A percentile compares a stretch with the other conserved stretches of the same genome.
Evolutionary conservation across 768 basidiomycete species (phyloP).

Genomic region (Mycena galopus): DNA sequence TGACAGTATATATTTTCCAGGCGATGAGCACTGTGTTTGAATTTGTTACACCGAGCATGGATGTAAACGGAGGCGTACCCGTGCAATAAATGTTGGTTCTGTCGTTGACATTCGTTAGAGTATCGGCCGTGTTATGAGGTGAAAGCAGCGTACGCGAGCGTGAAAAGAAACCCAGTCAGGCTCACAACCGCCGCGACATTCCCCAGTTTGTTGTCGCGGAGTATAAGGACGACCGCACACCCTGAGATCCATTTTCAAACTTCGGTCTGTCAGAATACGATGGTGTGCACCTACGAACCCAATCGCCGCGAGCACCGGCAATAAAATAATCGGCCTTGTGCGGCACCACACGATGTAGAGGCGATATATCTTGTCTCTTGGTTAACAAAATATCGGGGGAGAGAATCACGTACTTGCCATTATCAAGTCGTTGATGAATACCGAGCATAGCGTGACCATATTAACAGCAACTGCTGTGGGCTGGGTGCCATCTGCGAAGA

Average conservation of each 20-base stretch:
- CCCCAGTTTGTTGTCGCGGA: neutral
- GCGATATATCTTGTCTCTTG: neutral
- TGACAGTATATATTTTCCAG: neutral
- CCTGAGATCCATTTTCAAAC: neutral
- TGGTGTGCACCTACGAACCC: neutral
- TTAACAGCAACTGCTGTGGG: neutral
- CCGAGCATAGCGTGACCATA: neutral
- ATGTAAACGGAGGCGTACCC: neutral
- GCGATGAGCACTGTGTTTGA: neutral
- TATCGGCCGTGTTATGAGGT: neutral
- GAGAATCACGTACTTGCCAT: neutral
- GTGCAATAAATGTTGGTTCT: neutral
- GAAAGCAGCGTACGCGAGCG: neutral
- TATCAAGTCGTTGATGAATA: neutral
- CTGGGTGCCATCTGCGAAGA: neutral
- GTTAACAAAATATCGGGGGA: neutral
- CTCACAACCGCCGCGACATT: neutral
- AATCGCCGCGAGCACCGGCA: neutral
- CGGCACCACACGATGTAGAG: neutral
- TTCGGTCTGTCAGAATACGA: neutral
- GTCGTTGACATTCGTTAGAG: neutral
- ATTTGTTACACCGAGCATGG: neutral
- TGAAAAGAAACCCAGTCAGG: neutral
- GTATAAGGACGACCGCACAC: neutral
- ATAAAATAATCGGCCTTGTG: neutral